phyloP scores from a whole-genome alignment of 345 rosid species.

The Fremontodendron californicum region DNA sequence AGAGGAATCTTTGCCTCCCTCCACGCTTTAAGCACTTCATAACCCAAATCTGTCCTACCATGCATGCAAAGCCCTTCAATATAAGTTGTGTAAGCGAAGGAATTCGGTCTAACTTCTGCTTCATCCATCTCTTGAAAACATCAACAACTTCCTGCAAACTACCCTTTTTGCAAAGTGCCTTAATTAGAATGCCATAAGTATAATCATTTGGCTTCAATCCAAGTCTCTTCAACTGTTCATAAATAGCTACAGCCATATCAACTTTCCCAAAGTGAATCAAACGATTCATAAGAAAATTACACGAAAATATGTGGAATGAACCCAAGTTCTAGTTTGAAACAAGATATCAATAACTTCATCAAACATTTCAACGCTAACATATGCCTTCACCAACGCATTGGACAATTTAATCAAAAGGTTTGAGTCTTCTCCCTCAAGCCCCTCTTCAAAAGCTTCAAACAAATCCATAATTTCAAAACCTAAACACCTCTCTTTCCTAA shows the following conservation, averaged over 20 bases:
- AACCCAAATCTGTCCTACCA: conserved; percentile 39
- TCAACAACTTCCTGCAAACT: conserved; percentile 37
- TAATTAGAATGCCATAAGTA: conserved; percentile 51
- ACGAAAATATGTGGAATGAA: conserved; percentile 37
- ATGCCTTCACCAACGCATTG: conserved; percentile 53
- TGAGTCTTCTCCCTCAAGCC: conserved; percentile 21
- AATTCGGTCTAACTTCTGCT: conserved; percentile 33
- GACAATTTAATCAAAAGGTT: conserved; percentile 28
- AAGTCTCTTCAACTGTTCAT: conserved; percentile 40
- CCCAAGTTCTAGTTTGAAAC: conserved; percentile 32
- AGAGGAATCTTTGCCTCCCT: conserved; percentile 27
- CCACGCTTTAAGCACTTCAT: conserved; percentile 29
- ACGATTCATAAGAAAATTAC: conserved; percentile 60
- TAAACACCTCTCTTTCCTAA: conserved; percentile 28
- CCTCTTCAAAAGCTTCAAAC: conserved; percentile 34
- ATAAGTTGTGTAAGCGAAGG: conserved; percentile 47
- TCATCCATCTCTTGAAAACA: conserved; percentile 45
- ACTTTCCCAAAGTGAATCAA: conserved; percentile 38
- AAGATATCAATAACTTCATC: conserved; percentile 51
- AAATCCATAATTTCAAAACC: conserved; percentile 37
- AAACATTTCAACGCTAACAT: conserved; percentile 43
- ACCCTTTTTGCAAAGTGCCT: conserved; percentile 60
- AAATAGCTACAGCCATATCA: conserved; percentile 42
- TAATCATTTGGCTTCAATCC: conserved; percentile 49
- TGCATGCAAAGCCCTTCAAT: conserved; percentile 64